phyloP scores from a whole-genome alignment of 78 protist genomes.

The Cavenderia fasciculata region DNA sequence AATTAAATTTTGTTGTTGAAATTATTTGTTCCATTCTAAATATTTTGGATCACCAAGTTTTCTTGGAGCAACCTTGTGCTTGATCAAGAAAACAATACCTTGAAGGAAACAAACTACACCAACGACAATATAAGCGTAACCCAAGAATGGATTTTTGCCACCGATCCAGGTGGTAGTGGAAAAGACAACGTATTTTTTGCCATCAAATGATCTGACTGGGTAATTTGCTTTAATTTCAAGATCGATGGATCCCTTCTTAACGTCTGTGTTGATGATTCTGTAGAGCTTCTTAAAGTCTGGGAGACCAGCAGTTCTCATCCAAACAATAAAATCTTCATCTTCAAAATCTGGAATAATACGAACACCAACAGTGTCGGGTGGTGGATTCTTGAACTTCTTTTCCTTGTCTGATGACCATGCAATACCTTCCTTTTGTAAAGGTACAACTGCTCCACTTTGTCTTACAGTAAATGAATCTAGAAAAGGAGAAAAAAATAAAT shows the following conservation, averaged over 20 bases:
- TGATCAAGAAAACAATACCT: constrained; percentile 80
- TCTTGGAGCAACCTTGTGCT: constrained; percentile 73
- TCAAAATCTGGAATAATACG: constrained; percentile 65
- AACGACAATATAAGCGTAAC: constrained; percentile 90
- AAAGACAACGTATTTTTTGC: constrained; percentile 92
- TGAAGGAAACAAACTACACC: constrained; percentile 86
- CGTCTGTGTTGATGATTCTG: constrained; percentile 54
- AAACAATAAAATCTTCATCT: constrained; percentile 95
- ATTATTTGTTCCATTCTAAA: constrained; percentile 78
- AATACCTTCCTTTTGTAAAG: constrained; percentile 78
- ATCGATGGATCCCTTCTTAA: neutral
- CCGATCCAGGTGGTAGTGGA: constrained; percentile 97
- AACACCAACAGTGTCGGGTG: constrained; percentile 42
- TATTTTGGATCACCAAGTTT: constrained; percentile 69
- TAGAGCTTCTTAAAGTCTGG: constrained; percentile 96
- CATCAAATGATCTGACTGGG: constrained; percentile 84
- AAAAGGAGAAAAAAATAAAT: neutral
- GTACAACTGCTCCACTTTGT: neutral
- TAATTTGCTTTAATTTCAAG: no score
- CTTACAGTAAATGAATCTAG: neutral
- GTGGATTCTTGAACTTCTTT: constrained; percentile 82
- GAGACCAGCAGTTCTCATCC: constrained; percentile 98
- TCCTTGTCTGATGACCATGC: constrained; percentile 92
- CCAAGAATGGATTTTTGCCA: constrained; percentile 95
- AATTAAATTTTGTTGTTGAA: no score